phyloP scores from a whole-genome alignment of 805 yeast genomes.

The Tetrapisispora nanseiensis region DNA sequence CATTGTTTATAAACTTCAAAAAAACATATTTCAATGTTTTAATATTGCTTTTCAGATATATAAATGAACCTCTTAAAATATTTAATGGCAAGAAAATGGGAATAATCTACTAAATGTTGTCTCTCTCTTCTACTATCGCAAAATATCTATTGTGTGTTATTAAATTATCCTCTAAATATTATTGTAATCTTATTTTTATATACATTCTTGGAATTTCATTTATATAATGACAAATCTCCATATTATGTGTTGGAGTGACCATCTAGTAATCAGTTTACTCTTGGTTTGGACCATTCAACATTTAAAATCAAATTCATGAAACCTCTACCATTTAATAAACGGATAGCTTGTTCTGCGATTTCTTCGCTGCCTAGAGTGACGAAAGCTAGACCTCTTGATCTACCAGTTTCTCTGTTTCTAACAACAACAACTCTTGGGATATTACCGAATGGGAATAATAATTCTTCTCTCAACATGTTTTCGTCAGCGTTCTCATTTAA shows the following conservation, averaged over 20 bases:
- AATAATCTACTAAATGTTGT: too few species aligned
- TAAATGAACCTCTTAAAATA: constrained; percentile 9
- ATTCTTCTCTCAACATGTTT: constrained; percentile 61
- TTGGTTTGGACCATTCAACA: constrained; percentile 50
- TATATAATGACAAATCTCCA: neutral
- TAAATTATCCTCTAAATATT: constrained; percentile 37
- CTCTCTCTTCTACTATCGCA: too few species aligned
- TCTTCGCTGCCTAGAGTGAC: constrained; percentile 64
- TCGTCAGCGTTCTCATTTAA: constrained; percentile 80
- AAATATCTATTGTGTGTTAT: constrained; percentile 21
- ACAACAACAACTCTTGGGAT: constrained; percentile 72
- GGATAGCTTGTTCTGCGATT: constrained; percentile 70
- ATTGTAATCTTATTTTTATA: constrained; percentile 25
- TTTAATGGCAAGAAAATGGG: too few species aligned
- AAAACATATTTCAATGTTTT: neutral
- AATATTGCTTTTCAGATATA: too few species aligned
- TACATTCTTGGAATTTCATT: neutral
- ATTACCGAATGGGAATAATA: constrained; percentile 58
- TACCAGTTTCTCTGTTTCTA: constrained; percentile 86
- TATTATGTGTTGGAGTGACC: too few species aligned
- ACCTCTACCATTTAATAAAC: constrained; percentile 78
- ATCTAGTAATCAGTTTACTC: constrained; percentile 6
- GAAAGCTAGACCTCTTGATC: constrained; percentile 92
- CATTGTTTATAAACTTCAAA: neutral
- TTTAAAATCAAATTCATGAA: constrained; percentile 77